Conservation (phyloP, 1,284 basidiomycete genomes). For the Stygiomarasmius scandens region DNA sequence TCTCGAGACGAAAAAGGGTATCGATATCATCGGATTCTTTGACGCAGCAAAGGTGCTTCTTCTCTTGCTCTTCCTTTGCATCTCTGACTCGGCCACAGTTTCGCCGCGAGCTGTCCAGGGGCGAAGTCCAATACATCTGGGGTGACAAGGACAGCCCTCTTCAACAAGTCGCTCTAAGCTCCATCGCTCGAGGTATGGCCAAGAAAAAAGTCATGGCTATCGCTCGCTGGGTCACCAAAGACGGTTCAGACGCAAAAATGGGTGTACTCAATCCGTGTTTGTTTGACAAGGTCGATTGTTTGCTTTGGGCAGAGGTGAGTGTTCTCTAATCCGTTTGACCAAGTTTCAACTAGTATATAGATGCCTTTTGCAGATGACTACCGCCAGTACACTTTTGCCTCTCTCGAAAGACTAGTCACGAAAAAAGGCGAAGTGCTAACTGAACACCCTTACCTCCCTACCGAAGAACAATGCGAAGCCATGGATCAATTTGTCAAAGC, state of each 20-base stretch:
- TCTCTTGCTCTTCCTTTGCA: not conserved
- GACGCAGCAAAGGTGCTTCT: slow-evolving; percentile 58
- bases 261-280: slow-evolving; percentile 70
- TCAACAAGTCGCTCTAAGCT: slow-evolving; percentile 85
- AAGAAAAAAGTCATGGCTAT: slow-evolving; percentile 16
- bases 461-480: slow-evolving; percentile 70
- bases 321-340: not conserved
- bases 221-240: slow-evolving; percentile 14
- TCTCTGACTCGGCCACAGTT: slow-evolving; percentile 48
- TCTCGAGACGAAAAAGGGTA: slow-evolving; percentile 75
- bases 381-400: slow-evolving; percentile 84
- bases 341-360: slow-evolving; percentile 38
- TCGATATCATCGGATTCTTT: slow-evolving; percentile 90
- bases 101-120: slow-evolving; percentile 80
- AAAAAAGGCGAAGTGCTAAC: slow-evolving; percentile 75
- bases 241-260: slow-evolving; percentile 74
- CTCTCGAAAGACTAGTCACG: slow-evolving; percentile 75
- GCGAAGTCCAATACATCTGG: slow-evolving; percentile 89
- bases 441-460: slow-evolving; percentile 85
- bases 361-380: slow-evolving; percentile 96
- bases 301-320: slow-evolving; percentile 80
- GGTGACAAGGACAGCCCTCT: slow-evolving; percentile 69
- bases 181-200: slow-evolving; percentile 82
- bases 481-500: slow-evolving; percentile 89
- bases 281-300: slow-evolving; percentile 72